These are phyloP conservation scores for Hanseniaspora uvarum DNA, from an alignment of 1,139 yeast genomes.

Conservation along the genomic window DNA sequence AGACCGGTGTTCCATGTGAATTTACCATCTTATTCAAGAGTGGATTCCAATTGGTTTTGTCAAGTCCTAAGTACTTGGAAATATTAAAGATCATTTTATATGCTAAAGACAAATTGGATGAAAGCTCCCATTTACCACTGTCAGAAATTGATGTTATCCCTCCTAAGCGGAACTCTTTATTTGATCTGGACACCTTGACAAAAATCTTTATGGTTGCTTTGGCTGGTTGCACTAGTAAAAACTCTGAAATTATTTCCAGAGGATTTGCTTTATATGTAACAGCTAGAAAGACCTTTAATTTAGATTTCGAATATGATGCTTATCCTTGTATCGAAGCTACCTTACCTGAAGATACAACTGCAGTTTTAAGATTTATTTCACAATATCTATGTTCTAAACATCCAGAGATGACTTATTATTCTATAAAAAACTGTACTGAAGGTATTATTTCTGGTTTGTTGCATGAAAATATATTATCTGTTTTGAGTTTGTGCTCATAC, in stretches of 20 bases:
- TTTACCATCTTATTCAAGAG: constrained; percentile 48
- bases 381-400: constrained; percentile 45
- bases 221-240: constrained; percentile 54
- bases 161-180: neutral
- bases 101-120: constrained; percentile 44
- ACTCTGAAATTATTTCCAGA: constrained; percentile 50
- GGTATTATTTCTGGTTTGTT: constrained; percentile 26
- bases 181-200: constrained; percentile 36
- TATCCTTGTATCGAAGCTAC: constrained; percentile 52
- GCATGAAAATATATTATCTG: constrained; percentile 24
- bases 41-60: constrained; percentile 41
- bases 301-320: constrained; percentile 52
- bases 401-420: constrained; percentile 48
- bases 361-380: constrained; percentile 54
- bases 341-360: constrained; percentile 63
- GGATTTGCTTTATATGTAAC: constrained; percentile 60
- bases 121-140: constrained; percentile 25
- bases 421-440: constrained; percentile 27
- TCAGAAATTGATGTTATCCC: constrained; percentile 22
- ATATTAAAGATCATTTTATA: constrained; percentile 60
- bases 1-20: constrained; percentile 44
- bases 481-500: constrained; percentile 51
- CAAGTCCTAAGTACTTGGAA: constrained; percentile 54
- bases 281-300: constrained; percentile 47
- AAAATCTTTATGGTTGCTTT: constrained; percentile 55